These are phyloP conservation scores for Fusarium nurragi DNA, from an alignment of 2,329 filamentous ascomycete genomes.

Conservation along the genomic window DNA sequence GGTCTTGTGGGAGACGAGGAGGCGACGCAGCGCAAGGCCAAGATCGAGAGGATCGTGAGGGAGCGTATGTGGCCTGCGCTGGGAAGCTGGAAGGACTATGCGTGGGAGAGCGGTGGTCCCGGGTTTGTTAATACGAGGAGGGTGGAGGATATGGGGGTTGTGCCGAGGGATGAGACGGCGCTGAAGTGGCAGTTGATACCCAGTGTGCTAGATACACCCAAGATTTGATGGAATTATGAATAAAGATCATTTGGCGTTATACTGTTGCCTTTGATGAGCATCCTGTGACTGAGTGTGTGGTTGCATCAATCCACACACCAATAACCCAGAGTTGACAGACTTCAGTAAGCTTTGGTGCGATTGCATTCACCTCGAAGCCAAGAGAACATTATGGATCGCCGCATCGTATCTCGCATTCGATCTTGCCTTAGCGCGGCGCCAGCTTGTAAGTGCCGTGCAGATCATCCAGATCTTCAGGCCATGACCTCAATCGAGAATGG, in stretches of 20 bases:
- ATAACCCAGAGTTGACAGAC: too few relatives aligned
- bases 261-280: not conserved
- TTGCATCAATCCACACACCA: too few relatives aligned
- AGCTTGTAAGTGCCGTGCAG: slow-evolving; percentile 14
- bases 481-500: not conserved
- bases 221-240: slow-evolving; percentile 39
- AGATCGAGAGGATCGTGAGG: slow-evolving; percentile 49
- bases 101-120: slow-evolving; percentile 69
- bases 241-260: not conserved
- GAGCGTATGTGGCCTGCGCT: slow-evolving; percentile 65
- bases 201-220: slow-evolving; percentile 38
- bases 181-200: slow-evolving; percentile 43
- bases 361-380: not conserved
- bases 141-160: slow-evolving; percentile 37
- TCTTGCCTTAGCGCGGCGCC: slow-evolving; percentile 13
- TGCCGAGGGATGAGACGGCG: slow-evolving; percentile 46
- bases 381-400: slow-evolving; percentile 14
- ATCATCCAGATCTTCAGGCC: slow-evolving; percentile 14
- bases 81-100: slow-evolving; percentile 69
- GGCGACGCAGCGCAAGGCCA: slow-evolving; percentile 42
- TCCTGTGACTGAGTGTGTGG: not conserved
- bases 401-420: slow-evolving; percentile 31
- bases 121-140: slow-evolving; percentile 53
- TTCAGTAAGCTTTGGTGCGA: too few relatives aligned
- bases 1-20: slow-evolving; percentile 54